Conservation (phyloP, 2,329 filamentous ascomycete genomes). For the Diaporthe citrichinensis region DNA sequence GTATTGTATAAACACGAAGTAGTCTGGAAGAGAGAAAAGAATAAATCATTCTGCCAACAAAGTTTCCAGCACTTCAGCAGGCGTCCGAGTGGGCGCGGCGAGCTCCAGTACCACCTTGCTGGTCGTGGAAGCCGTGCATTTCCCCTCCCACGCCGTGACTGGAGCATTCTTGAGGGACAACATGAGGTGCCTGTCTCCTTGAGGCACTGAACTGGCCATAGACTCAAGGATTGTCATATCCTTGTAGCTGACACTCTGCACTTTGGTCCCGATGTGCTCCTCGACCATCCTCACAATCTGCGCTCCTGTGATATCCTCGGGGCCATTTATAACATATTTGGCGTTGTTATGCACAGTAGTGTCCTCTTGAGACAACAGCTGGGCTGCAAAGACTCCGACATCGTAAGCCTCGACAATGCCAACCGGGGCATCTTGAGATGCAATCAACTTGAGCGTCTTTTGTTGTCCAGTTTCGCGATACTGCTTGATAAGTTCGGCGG, state of each 20-base stretch:
- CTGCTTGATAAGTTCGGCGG: not conserved
- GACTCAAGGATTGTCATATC: not conserved
- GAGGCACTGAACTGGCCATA: not conserved
- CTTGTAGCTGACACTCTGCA: constrained; percentile 15
- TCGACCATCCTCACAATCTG: constrained; percentile 13
- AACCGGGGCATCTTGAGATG: constrained; percentile 3
- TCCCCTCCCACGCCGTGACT: not conserved
- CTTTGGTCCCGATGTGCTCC: not conserved
- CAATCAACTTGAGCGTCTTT: not conserved
- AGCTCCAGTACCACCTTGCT: constrained; percentile 7
- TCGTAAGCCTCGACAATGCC: constrained; percentile 12
- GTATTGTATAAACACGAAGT: too few relatives aligned
- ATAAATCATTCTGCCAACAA: not conserved
- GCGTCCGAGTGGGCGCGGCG: constrained; percentile 2
- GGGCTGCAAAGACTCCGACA: constrained; percentile 9
- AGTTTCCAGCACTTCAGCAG: not conserved
- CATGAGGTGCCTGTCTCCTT: not conserved
- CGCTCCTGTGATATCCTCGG: constrained; percentile 3
- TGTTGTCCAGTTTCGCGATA: constrained; percentile 8
- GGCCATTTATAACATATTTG: not conserved
- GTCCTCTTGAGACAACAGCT: not conserved
- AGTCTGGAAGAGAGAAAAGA: too few relatives aligned
- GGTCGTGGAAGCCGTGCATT: constrained; percentile 1
- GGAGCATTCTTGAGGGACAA: not conserved
- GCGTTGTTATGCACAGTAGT: not conserved